Evolutionary conservation across 2,329 filamentous ascomycete genomes (phyloP).

Genomic region (Pseudocercospora vitis): DNA sequence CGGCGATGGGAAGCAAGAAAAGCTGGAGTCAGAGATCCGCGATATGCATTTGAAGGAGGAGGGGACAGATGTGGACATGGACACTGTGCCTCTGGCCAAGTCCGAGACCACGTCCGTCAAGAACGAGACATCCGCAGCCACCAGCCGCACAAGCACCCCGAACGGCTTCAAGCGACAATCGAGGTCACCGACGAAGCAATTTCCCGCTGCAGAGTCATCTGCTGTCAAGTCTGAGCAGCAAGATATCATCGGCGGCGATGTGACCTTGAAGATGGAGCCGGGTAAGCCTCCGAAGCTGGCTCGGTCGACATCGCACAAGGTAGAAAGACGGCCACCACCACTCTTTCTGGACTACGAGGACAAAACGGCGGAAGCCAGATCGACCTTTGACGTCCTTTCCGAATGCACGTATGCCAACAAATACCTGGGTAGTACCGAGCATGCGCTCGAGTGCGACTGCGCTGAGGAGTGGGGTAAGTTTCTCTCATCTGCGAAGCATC

Average conservation of each 20-base stretch:
- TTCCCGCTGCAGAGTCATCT: conserved; percentile 39
- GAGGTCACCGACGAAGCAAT: conserved; percentile 30
- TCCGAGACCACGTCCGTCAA: conserved; percentile 18
- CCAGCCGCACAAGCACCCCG: conserved; percentile 28
- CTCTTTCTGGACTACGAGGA: conserved; percentile 76
- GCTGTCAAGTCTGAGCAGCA: conserved; percentile 46
- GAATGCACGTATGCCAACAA: conserved; percentile 91
- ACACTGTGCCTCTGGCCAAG: conserved; percentile 25
- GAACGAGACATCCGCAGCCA: conserved; percentile 28
- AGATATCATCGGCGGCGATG: conserved; percentile 60
- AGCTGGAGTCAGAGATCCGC: conserved; percentile 46
- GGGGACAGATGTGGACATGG: conserved; percentile 33
- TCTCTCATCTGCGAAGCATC: neutral
- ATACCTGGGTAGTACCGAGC: conserved; percentile 84
- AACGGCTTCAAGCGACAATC: conserved; percentile 26
- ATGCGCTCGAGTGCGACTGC: conserved; percentile 94
- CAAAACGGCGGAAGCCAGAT: conserved; percentile 71
- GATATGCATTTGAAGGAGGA: conserved; percentile 50
- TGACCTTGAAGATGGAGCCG: conserved; percentile 63
- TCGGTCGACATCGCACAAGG: conserved; percentile 72
- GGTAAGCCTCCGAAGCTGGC: conserved; percentile 69
- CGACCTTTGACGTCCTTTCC: conserved; percentile 75
- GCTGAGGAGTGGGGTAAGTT: conserved; percentile 87
- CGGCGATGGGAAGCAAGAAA: conserved; percentile 38
- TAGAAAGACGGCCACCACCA: conserved; percentile 60